Percentiles rank a stretch among this genome's conserved stretches.
These are phyloP conservation scores for Fraxinus cuspidata DNA, from an alignment of 257 asterid genomes.

Conservation along the genomic window DNA sequence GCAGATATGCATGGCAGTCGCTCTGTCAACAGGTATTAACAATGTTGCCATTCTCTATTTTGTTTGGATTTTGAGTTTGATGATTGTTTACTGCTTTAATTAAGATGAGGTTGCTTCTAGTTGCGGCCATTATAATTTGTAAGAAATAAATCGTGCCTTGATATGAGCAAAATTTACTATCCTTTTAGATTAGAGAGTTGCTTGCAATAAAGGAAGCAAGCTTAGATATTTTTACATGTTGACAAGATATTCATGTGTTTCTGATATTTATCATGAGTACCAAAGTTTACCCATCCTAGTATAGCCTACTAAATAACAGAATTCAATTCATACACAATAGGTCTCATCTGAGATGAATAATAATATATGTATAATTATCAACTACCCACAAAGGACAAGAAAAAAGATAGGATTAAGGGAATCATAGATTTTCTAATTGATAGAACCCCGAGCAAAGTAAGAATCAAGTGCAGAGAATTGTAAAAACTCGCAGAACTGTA, in stretches of 20 bases:
- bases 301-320: neutral
- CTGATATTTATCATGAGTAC: neutral
- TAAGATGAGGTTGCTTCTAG: constrained; percentile 4
- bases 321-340: neutral
- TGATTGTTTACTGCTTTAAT: constrained; percentile 7
- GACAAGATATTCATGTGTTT: neutral
- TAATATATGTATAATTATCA: neutral
- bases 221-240: neutral
- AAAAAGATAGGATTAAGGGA: neutral
- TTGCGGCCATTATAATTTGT: neutral
- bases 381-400: neutral
- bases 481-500: too few relatives aligned
- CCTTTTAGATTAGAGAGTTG: neutral
- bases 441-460: too few relatives aligned
- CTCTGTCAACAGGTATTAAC: constrained; percentile 83
- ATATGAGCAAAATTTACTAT: neutral
- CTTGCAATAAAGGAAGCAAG: too few relatives aligned
- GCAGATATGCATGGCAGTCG: constrained; percentile 98
- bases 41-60: neutral
- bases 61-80: neutral
- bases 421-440: neutral
- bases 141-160: neutral
- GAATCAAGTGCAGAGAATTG: too few relatives aligned
- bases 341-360: neutral
- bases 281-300: neutral